Percentiles rank a stretch among this genome's conserved stretches.
Conservation (phyloP, 73 alveolate genomes). For the Symbiodinium pilosum region DNA sequence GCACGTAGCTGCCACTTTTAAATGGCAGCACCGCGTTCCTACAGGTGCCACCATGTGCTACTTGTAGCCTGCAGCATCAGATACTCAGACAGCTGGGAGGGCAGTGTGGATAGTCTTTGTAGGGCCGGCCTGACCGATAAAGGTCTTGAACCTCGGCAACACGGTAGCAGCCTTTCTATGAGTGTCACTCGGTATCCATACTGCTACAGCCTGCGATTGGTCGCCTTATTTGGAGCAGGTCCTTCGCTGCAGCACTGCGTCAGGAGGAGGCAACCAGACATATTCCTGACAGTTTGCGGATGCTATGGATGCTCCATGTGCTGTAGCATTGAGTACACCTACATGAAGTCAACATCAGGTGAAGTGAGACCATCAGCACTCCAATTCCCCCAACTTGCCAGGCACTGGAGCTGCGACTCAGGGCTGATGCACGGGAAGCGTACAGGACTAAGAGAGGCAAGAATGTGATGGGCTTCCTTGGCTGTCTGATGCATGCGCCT, state of each 20-base stretch:
- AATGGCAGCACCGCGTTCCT: not conserved
- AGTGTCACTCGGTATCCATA: no score
- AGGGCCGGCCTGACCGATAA: not conserved
- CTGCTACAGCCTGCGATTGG: no score
- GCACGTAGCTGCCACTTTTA: not conserved
- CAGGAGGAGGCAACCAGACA: slow-evolving; percentile 1
- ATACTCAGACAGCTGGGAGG: not conserved
- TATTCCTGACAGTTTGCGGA: no score
- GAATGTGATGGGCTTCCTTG: not conserved
- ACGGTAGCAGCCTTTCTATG: not conserved
- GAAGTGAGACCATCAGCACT: not conserved
- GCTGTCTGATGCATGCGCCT: not conserved
- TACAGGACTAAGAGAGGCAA: not conserved
- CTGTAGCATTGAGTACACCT: no score
- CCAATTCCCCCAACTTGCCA: not conserved
- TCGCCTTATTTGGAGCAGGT: not conserved
- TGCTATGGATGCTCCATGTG: no score
- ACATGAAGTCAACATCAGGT: not conserved
- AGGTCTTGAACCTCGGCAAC: not conserved
- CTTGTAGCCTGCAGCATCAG: not conserved
- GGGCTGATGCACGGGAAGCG: not conserved
- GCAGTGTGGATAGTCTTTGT: not conserved
- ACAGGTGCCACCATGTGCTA: not conserved
- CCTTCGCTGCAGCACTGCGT: not conserved
- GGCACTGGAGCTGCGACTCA: not conserved